phyloP scores from a whole-genome alignment of 2,329 filamentous ascomycete genomes.

The Mycosphaerella arachidis region DNA sequence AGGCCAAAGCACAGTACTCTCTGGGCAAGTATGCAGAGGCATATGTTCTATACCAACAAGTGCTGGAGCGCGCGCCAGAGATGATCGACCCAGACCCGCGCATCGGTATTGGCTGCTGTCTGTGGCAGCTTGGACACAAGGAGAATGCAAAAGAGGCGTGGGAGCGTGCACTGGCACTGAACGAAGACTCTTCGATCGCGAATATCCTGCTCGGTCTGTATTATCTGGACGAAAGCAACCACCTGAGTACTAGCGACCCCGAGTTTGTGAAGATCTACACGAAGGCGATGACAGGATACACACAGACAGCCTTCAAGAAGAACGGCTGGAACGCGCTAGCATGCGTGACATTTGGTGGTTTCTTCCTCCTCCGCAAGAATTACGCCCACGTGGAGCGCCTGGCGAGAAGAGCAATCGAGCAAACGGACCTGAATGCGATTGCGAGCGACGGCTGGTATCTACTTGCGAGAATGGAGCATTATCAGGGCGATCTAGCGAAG shows the following conservation, averaged over 20 bases:
- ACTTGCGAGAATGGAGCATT: constrained; percentile 85
- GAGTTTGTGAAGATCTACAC: constrained; percentile 83
- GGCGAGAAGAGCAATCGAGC: constrained; percentile 88
- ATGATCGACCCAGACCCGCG: constrained; percentile 90
- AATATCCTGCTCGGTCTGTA: constrained; percentile 87
- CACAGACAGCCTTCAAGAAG: constrained; percentile 86
- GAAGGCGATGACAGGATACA: constrained; percentile 90
- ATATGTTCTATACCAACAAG: constrained; percentile 78
- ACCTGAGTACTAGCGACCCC: constrained; percentile 75
- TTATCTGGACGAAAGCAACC: constrained; percentile 80
- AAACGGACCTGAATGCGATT: constrained; percentile 92
- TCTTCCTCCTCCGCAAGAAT: constrained; percentile 79
- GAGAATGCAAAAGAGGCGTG: constrained; percentile 87
- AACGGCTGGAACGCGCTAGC: constrained; percentile 88
- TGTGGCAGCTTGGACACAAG: constrained; percentile 94
- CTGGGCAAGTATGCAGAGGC: constrained; percentile 82
- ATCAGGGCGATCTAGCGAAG: constrained; percentile 66
- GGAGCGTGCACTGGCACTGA: constrained; percentile 80
- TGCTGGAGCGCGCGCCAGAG: constrained; percentile 77
- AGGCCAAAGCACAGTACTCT: constrained; percentile 80
- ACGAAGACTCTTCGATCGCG: constrained; percentile 79
- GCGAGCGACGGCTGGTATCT: constrained; percentile 98
- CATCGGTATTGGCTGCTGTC: constrained; percentile 92
- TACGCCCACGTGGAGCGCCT: constrained; percentile 79
- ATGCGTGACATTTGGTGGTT: constrained; percentile 83